Conservation (phyloP, 768 basidiomycete species). For the Rhizopogon salebrosus region DNA sequence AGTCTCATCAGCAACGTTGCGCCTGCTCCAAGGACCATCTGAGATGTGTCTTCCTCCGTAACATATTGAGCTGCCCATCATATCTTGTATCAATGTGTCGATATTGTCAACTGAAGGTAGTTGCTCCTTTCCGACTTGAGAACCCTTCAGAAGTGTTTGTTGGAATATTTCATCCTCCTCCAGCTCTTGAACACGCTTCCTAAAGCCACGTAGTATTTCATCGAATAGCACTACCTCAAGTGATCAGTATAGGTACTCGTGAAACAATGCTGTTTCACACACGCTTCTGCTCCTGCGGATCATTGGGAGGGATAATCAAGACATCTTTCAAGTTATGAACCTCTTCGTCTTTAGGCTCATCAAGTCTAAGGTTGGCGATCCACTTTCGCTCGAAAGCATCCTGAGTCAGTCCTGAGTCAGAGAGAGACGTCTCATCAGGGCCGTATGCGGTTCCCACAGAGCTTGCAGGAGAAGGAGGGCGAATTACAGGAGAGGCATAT, state of each 20-base stretch:
- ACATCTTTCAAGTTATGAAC: constrained; percentile 24
- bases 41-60: constrained; percentile 10
- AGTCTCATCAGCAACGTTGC: constrained; percentile 9
- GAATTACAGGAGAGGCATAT: constrained; percentile 42
- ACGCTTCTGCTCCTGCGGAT: constrained; percentile 36
- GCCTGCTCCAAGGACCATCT: constrained; percentile 27
- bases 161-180: constrained; percentile 42
- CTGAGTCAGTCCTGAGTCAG: constrained; percentile 33
- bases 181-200: constrained; percentile 31
- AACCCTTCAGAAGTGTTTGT: constrained; percentile 30
- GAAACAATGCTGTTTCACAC: constrained; percentile 8
- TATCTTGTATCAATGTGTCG: constrained; percentile 36
- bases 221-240: constrained; percentile 27
- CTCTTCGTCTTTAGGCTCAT: constrained; percentile 33
- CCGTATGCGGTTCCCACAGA: constrained; percentile 45
- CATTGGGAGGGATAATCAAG: constrained; percentile 29
- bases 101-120: constrained; percentile 32
- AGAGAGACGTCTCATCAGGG: constrained; percentile 38
- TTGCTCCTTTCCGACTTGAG: constrained; percentile 30
- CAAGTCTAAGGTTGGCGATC: constrained; percentile 28
- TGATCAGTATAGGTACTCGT: not conserved
- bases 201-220: constrained; percentile 34
- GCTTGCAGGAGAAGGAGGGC: constrained; percentile 41
- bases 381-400: constrained; percentile 33
- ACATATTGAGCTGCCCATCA: constrained; percentile 28